Evolutionary conservation across 139 green algal genomes (phyloP).

Genomic region (Coccomyxa sp.): DNA sequence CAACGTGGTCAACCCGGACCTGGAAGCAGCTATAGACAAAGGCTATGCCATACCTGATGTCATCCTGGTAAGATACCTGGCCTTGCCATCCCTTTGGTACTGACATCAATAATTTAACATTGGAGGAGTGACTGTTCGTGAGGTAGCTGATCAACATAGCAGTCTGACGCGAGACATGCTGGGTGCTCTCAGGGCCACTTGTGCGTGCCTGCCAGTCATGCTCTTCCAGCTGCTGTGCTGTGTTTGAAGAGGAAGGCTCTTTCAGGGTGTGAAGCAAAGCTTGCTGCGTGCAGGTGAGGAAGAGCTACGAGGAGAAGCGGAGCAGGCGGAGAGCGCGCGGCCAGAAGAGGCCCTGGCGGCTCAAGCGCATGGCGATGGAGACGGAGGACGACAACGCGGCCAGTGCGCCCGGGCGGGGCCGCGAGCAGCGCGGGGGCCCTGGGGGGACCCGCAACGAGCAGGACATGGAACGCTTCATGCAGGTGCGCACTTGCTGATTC

Average conservation of each 20-base stretch:
- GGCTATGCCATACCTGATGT: conserved; percentile 79
- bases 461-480: conserved; percentile 80
- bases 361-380: conserved; percentile 76
- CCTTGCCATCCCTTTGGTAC: too few relatives aligned
- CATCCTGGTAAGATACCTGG: conserved; percentile 63
- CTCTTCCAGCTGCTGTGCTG: too few relatives aligned
- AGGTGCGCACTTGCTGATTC: too few relatives aligned
- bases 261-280: too few relatives aligned
- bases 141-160: too few relatives aligned
- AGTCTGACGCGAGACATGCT: too few relatives aligned
- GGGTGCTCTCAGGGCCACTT: too few relatives aligned
- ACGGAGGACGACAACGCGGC: conserved; percentile 31
- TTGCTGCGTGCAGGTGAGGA: conserved; percentile 66
- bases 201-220: too few relatives aligned
- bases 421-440: conserved; percentile 1
- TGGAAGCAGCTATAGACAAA: conserved; percentile 63
- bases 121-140: too few relatives aligned
- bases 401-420: background rate
- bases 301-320: conserved; percentile 89
- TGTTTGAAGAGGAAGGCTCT: too few relatives aligned
- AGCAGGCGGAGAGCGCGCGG: conserved; percentile 41
- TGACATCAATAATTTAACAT: too few relatives aligned
- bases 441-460: background rate
- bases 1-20: conserved; percentile 74
- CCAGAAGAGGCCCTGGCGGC: conserved; percentile 60